A percentile compares a stretch with the other conserved stretches of the same genome.
These are phyloP conservation scores for Tripterygium wilfordii DNA, from an alignment of 177 flowering plant genomes.

Conservation along the genomic window DNA sequence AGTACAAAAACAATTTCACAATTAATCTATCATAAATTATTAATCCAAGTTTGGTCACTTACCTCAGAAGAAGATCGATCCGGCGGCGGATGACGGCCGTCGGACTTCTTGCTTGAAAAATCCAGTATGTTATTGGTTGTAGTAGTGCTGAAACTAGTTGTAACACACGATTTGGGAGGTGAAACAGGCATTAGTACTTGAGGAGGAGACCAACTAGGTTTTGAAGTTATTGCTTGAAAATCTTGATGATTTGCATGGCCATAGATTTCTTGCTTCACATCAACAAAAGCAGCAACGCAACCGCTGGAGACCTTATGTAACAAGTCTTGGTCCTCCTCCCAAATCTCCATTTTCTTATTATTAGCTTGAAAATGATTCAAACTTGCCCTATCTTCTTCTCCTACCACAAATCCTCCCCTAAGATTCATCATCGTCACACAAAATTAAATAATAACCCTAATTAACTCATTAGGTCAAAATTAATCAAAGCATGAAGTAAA, in stretches of 20 bases:
- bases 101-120: constrained; percentile 37
- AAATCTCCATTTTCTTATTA: constrained; percentile 52
- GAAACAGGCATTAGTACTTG: constrained; percentile 36
- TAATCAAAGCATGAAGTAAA: too few species aligned
- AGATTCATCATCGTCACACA: not conserved
- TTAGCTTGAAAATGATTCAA: constrained; percentile 29
- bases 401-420: constrained; percentile 65
- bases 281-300: too few species aligned
- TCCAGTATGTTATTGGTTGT: constrained; percentile 53
- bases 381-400: constrained; percentile 46
- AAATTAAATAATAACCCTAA: too few species aligned
- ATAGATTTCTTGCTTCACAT: constrained; percentile 56
- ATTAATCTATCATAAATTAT: too few species aligned
- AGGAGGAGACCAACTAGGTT: constrained; percentile 43
- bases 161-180: too few species aligned
- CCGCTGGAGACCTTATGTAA: constrained; percentile 25
- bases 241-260: constrained; percentile 36
- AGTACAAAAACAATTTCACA: too few species aligned
- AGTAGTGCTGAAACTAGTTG: constrained; percentile 31
- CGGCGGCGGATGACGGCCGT: constrained; percentile 30
- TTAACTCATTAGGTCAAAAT: too few species aligned
- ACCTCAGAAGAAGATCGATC: constrained; percentile 83
- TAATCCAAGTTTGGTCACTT: too few species aligned
- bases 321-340: constrained; percentile 53
- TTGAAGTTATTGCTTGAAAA: constrained; percentile 29